Base-by-base conservation (phyloP, 768 basidiomycete genomes). In the Favolaschia claudopus region DNA sequence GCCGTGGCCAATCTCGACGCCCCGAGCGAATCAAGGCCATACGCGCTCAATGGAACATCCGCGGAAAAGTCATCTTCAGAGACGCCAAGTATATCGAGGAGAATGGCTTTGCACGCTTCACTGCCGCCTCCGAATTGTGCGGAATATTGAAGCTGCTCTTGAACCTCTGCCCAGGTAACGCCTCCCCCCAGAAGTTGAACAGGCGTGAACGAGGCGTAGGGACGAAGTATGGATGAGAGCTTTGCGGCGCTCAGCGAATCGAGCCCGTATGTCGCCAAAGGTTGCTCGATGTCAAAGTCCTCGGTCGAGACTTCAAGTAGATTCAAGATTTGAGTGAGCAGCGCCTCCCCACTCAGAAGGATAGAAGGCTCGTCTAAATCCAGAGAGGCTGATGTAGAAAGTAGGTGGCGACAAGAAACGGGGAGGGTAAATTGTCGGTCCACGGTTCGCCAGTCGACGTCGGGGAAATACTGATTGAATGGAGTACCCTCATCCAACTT, bases 21-120 rank as follows among this genome's bases (percentile, higher is more conserved):
- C 17, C 69, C 63, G 6, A 74, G 63, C 1, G 73, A 74, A 51
- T 76, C 74, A 9, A 75, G 49, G 14, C 74, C 74, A 27, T 76
- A 76, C 0, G 69, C 52, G 9, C 67, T 72, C 33, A 76, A 65
- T 10, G 74, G 74, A 13, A 71, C 60, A 17, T 73, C 69, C 1
- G 58, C 38, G 8, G 67, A 66, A 25, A 75, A 65, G 20, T 74
- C 72, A n/a, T 67, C 67, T 2, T 34, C 27, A 3, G 64, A 34
- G 17, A 76, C 49, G 34, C 66, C 69, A 3, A 76, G 39, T 25
- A 63, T 38, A 5, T 54, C 42, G 9, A 67, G 61, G 27, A 70
- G 58, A 17, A 65, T 60, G 8, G 10, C 5, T 19, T 15, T 44
- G 1, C 25, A 32, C 29, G 45, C 15, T 10, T 7, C 19, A 15